These are phyloP conservation scores for Saccharomyces hybrid DNA, from an alignment of 1,139 yeast species.

Conservation along the genomic window DNA sequence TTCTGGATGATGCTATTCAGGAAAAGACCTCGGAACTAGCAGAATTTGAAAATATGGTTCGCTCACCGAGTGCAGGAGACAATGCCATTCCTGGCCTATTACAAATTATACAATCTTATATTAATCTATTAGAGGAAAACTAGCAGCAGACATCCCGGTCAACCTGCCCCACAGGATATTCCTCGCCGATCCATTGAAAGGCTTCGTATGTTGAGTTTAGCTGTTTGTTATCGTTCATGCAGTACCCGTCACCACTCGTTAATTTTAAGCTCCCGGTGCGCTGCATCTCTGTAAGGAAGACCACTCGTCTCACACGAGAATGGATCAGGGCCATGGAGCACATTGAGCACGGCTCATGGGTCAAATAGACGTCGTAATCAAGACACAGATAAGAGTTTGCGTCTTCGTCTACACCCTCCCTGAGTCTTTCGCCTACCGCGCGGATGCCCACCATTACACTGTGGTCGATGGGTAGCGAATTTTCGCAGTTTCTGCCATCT, in stretches of 20 bases:
- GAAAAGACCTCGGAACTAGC: neutral
- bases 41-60: neutral
- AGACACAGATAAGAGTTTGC: constrained; percentile 57
- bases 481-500: neutral
- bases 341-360: constrained; percentile 97
- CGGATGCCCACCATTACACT: constrained; percentile 18
- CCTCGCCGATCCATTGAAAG: constrained; percentile 53
- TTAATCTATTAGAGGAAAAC: neutral
- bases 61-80: neutral
- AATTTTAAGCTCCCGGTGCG: constrained; percentile 50
- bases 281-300: constrained; percentile 46
- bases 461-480: constrained; percentile 4
- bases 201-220: constrained; percentile 78
- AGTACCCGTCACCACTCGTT: constrained; percentile 58
- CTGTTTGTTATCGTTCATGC: constrained; percentile 63
- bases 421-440: constrained; percentile 42
- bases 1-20: neutral
- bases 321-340: constrained; percentile 95
- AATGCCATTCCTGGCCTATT: neutral
- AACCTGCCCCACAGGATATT: constrained; percentile 20
- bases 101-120: neutral
- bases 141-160: constrained; percentile 25
- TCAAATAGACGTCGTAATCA: constrained; percentile 69
- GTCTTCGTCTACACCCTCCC: constrained; percentile 5
- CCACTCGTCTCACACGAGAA: constrained; percentile 66